Evolutionary conservation across 2,329 filamentous ascomycete species (phyloP).

Genomic region (Thelonectria discophora): DNA sequence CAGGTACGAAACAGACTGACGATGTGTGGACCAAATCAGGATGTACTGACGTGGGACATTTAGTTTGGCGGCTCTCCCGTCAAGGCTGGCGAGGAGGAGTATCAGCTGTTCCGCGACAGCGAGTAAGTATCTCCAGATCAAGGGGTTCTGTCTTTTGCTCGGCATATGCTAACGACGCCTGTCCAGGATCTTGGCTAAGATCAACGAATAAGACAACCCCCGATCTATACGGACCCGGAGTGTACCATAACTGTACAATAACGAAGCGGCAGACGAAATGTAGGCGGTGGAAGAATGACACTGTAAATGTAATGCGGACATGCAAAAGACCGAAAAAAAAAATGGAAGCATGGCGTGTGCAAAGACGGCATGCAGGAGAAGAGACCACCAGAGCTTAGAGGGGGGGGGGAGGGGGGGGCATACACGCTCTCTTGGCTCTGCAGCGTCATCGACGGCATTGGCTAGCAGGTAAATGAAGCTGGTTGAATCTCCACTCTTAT

Average conservation of each 20-base stretch:
- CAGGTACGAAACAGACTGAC: slow-evolving; percentile 65
- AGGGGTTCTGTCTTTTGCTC: neutral
- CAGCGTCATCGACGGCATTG: neutral
- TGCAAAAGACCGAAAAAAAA: neutral
- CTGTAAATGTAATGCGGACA: slow-evolving; percentile 30
- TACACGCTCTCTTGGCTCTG: neutral
- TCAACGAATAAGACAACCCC: slow-evolving; percentile 78
- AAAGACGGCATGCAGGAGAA: neutral
- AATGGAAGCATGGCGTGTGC: neutral
- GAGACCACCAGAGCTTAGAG: neutral
- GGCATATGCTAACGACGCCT: slow-evolving; percentile 25
- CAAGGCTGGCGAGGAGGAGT: slow-evolving; percentile 98
- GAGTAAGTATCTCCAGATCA: slow-evolving; percentile 73
- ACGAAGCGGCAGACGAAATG: slow-evolving; percentile 27
- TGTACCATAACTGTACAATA: slow-evolving; percentile 53
- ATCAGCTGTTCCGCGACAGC: slow-evolving; percentile 93
- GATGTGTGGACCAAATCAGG: neutral
- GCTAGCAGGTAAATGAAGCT: neutral
- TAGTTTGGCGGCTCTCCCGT: slow-evolving; percentile 94
- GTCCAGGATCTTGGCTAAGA: slow-evolving; percentile 92
- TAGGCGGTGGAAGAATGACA: slow-evolving; percentile 30
- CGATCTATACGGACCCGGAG: slow-evolving; percentile 32
- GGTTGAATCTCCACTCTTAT: slow-evolving; percentile 5
- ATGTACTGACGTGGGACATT: slow-evolving; percentile 40
- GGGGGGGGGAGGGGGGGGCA: no score